Base-by-base conservation (phyloP, 1,284 basidiomycete genomes). In the Psilocybe mexicana region DNA sequence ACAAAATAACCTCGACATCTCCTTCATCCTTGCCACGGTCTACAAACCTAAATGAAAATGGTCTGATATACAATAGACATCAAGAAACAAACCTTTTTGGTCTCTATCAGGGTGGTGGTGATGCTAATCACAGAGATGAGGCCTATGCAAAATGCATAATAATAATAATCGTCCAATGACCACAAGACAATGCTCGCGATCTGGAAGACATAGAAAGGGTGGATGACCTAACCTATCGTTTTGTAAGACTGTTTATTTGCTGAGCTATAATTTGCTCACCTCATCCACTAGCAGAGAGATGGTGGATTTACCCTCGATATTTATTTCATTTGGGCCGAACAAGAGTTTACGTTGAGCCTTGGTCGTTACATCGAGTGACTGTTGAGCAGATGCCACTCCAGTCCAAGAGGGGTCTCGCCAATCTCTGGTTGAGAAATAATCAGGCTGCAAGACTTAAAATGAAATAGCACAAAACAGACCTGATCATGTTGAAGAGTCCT, bases 181-280 rank as follows among this genome's bases (percentile, higher is more conserved):
- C 97, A 99, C 8, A 99, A 77, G 25, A 93, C 76, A 65, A 99
- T 93, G 61, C 94, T 97, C 49, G 95, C 95, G 64, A 99, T 90
- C 82, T 99, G 97, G 73, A 99, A 99, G 57, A 99, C 91, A 70
- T 97, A 98, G 75, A 98, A 98, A 0, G 95, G 95, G 70, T 98
- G 95, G 35, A 98, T 89, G 52, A 95, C 83, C 90, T 92, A 56
- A 6, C 38, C 36, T 55, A 33, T 12, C 47, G 66, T 65, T 35
- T 57, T 48, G 54, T 44, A 26, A 50, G 28, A 2, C 26, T 50
- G 55, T 52, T 43, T 23, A 24, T 57, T 50, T 35, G 18, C 18
- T 18, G 18, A 18, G 18, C 18, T 47, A 61, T 57, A n/a, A 55
- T 61, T 35, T 18, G 25, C 75, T 54, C 70, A 94, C 94, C 81